phyloP scores from a whole-genome alignment of 495 filamentous ascomycete species.

The Staphylotrichum tortipilum region DNA sequence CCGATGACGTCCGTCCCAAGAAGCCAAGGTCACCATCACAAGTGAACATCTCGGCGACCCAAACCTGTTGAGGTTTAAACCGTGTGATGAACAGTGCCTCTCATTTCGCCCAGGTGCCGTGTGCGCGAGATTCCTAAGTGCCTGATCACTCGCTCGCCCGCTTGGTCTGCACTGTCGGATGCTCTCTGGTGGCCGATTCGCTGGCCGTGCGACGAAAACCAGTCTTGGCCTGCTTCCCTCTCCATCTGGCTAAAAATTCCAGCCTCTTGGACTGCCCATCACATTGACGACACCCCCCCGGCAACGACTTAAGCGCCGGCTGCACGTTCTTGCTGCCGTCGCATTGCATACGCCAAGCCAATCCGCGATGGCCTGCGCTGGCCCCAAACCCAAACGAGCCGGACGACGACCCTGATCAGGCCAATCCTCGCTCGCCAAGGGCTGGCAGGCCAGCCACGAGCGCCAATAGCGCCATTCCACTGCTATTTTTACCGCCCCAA shows the following conservation, averaged over 20 bases:
- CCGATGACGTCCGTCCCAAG: too few relatives aligned
- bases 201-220: too few relatives aligned
- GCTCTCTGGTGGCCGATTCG: not conserved
- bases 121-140: too few relatives aligned
- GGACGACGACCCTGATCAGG: not conserved
- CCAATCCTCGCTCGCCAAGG: constrained; percentile 2
- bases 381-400: not conserved
- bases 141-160: too few relatives aligned
- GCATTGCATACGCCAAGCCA: constrained; percentile 11
- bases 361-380: not conserved
- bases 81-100: too few relatives aligned
- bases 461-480: constrained; percentile 2
- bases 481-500: constrained; percentile 4
- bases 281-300: too few relatives aligned
- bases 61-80: too few relatives aligned
- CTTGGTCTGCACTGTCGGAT: not conserved
- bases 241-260: not conserved
- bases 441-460: not conserved
- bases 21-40: too few relatives aligned
- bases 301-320: constrained; percentile 8
- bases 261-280: not conserved
- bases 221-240: too few relatives aligned
- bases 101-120: too few relatives aligned
- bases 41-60: too few relatives aligned
- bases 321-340: constrained; percentile 3